phyloP scores from a whole-genome alignment of 2,329 filamentous ascomycete species.

The Aspergillus hortae region DNA sequence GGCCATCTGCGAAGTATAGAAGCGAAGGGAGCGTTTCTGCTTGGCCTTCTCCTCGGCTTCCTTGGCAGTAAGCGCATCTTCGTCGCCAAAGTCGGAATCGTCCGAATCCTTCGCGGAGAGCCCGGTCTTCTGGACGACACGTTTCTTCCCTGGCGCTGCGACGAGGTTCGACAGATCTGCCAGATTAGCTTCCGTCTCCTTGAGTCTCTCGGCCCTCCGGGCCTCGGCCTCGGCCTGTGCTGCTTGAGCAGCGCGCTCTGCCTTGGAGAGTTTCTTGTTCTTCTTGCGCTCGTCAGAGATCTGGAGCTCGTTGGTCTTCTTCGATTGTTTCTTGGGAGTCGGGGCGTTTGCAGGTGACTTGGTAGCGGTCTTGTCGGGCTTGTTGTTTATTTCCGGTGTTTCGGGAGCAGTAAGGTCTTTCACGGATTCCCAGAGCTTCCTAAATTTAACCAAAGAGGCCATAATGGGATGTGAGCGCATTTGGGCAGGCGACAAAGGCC shows the following conservation, averaged over 20 bases:
- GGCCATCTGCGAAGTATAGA: conserved; percentile 96
- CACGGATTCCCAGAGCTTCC: conserved; percentile 74
- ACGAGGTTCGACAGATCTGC: conserved; percentile 65
- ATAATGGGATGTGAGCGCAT: conserved; percentile 89
- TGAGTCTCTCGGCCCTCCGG: conserved; percentile 51
- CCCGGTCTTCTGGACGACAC: conserved; percentile 36
- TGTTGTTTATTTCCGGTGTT: conserved; percentile 22
- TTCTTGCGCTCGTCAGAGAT: conserved; percentile 33
- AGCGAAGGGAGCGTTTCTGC: conserved; percentile 87
- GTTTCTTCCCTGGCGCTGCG: conserved; percentile 46
- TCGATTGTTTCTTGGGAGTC: conserved; percentile 21
- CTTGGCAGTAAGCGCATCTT: conserved; percentile 70
- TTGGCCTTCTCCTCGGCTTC: conserved; percentile 82
- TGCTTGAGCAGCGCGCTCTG: conserved; percentile 49
- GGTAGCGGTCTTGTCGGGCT: conserved; percentile 18
- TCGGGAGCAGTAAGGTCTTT: conserved; percentile 60
- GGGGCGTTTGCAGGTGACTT: conserved; percentile 20
- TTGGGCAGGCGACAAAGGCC: conserved; percentile 70
- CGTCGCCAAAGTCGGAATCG: conserved; percentile 90
- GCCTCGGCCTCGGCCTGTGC: conserved; percentile 54
- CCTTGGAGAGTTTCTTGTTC: conserved; percentile 45
- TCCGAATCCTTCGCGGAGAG: conserved; percentile 44
- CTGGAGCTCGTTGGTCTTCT: conserved; percentile 36
- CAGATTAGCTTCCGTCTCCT: conserved; percentile 65
- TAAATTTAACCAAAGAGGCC: conserved; percentile 74